Percentiles rank a stretch among this genome's conserved stretches.
phyloP scores from a whole-genome alignment of 805 yeast genomes.

The Kazachstania africana region DNA sequence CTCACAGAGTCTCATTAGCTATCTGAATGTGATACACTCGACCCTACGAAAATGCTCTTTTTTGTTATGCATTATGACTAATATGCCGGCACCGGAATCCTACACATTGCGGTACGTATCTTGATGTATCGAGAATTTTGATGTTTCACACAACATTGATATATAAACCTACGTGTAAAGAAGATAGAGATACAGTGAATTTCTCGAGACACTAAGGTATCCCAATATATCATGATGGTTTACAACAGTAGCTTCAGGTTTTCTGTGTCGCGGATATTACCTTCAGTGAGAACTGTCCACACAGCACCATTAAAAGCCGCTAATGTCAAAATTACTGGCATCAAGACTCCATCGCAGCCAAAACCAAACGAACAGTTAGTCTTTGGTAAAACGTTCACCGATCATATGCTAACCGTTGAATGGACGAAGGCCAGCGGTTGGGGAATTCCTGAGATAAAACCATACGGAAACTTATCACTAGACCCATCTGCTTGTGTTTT shows the following conservation, averaged over 20 bases:
- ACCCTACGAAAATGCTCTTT: neutral
- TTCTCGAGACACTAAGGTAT: no score
- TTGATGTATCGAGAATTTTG: neutral
- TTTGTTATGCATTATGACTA: neutral
- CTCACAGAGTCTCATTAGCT: neutral
- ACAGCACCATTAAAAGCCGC: slow-evolving; percentile 41
- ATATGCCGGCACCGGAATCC: neutral
- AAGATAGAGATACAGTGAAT: neutral
- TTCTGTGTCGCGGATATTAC: neutral
- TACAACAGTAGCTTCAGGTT: neutral
- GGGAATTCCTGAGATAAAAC: slow-evolving; percentile 79
- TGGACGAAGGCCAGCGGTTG: slow-evolving; percentile 75
- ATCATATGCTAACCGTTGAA: slow-evolving; percentile 79
- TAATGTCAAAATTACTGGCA: slow-evolving; percentile 37
- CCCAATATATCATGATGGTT: no score
- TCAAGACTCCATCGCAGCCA: slow-evolving; percentile 38
- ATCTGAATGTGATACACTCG: neutral
- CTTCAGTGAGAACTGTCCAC: neutral
- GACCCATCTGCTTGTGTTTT: slow-evolving; percentile 88
- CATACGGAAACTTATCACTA: slow-evolving; percentile 64
- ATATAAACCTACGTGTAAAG: neutral
- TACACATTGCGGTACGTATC: neutral
- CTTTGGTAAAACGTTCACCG: slow-evolving; percentile 68
- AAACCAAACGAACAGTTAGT: slow-evolving; percentile 50
- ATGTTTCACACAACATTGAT: neutral